phyloP scores from a whole-genome alignment of 2,329 filamentous ascomycete genomes.

The Verticillium tricorpus region DNA sequence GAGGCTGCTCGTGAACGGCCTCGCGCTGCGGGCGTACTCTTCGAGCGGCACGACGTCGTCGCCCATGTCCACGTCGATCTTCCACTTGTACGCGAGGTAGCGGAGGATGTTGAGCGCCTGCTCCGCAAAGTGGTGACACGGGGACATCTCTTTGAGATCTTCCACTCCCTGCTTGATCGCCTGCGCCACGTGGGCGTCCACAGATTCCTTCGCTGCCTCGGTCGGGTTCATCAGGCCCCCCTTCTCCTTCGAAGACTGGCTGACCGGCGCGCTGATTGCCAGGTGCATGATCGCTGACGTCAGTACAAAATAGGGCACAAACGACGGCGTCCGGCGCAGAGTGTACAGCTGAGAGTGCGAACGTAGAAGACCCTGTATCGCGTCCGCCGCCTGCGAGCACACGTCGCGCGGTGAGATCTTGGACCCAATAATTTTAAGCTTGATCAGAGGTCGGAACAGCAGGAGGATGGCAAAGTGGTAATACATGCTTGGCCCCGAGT shows the following conservation, averaged over 20 bases:
- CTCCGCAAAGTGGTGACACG: conserved; percentile 56
- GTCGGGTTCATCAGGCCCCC: conserved; percentile 4
- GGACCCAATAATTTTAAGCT: conserved; percentile 57
- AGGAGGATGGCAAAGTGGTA: conserved; percentile 67
- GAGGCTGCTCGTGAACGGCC: conserved; percentile 45
- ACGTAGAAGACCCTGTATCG: conserved; percentile 50
- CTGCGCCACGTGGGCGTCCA: conserved; percentile 35
- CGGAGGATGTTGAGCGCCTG: conserved; percentile 56
- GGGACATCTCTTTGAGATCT: conserved; percentile 56
- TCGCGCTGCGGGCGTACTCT: conserved; percentile 37
- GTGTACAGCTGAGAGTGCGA: conserved; percentile 58
- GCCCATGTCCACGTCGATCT: conserved; percentile 45
- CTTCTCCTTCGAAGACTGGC: conserved; percentile 9
- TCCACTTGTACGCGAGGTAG: conserved; percentile 55
- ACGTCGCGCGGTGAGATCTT: conserved; percentile 60
- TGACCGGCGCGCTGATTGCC: conserved; percentile 40
- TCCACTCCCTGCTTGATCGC: conserved; percentile 50
- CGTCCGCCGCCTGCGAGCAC: conserved; percentile 57
- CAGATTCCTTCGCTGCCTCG: conserved; percentile 22
- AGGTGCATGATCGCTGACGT: conserved; percentile 59
- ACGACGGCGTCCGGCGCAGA: conserved; percentile 52
- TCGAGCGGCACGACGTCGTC: conserved; percentile 16
- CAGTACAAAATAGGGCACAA: conserved; percentile 59
- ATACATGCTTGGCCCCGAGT: conserved; percentile 50
- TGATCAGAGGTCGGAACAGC: conserved; percentile 71